These are phyloP conservation scores for Hevea brasiliensis DNA, from an alignment of 345 rosid genomes.

Conservation along the genomic window DNA sequence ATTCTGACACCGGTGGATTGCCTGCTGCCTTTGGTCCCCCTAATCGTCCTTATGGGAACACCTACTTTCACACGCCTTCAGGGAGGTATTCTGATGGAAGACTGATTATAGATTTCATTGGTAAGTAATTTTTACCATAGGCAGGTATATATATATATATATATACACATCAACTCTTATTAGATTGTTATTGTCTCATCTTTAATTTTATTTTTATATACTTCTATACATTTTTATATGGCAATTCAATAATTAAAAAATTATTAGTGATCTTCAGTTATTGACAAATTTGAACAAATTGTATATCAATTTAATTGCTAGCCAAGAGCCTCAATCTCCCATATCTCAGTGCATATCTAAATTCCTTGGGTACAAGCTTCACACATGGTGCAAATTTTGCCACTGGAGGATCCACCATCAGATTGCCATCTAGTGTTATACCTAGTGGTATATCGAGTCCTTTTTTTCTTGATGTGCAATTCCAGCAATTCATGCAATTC, in stretches of 20 bases:
- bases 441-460: slow-evolving; percentile 42
- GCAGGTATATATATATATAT: no score
- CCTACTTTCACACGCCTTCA: slow-evolving; percentile 40
- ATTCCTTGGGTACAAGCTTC: slow-evolving; percentile 35
- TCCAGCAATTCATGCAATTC: slow-evolving; percentile 46
- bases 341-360: slow-evolving; percentile 33
- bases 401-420: slow-evolving; percentile 26
- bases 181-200: no score
- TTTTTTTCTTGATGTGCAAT: slow-evolving; percentile 42
- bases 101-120: slow-evolving; percentile 50
- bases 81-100: slow-evolving; percentile 53
- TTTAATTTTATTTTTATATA: no score
- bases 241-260: no score
- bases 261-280: no score
- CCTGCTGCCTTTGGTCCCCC: slow-evolving; percentile 40
- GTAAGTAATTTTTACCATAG: slow-evolving; percentile 29
- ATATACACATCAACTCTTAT: no score
- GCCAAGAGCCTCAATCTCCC: slow-evolving; percentile 29
- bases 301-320: slow-evolving; percentile 6
- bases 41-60: slow-evolving; percentile 38
- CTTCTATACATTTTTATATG: no score
- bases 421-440: slow-evolving; percentile 12
- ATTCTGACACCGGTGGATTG: slow-evolving; percentile 56
- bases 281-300: no score
- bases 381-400: slow-evolving; percentile 42